phyloP scores from a whole-genome alignment of 2,329 filamentous ascomycete genomes.

The Pyricularia pennisetigena region DNA sequence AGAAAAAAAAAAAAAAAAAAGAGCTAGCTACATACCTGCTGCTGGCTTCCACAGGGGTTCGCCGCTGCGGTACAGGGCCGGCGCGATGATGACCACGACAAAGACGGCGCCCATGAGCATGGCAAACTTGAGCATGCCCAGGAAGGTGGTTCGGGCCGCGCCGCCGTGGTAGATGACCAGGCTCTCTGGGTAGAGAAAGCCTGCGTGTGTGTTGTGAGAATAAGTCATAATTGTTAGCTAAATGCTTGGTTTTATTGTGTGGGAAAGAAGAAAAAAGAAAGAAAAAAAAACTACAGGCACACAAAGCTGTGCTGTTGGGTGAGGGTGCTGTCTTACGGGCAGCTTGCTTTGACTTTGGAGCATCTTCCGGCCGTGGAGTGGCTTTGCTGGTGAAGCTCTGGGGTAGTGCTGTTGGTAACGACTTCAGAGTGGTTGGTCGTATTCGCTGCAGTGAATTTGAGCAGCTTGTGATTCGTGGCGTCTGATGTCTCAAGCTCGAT shows the following conservation, averaged over 20 bases:
- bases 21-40: conserved; percentile 22
- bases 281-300: not conserved
- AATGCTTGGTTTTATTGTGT: no score
- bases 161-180: conserved; percentile 71
- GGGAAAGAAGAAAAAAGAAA: not conserved
- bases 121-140: conserved; percentile 62
- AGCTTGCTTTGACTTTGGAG: not conserved
- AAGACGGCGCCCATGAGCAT: conserved; percentile 60
- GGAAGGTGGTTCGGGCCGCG: conserved; percentile 52
- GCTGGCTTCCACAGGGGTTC: conserved; percentile 23
- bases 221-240: no score
- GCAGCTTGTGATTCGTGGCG: not conserved
- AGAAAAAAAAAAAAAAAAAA: no score
- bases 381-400: not conserved
- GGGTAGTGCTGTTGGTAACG: not conserved
- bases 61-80: conserved; percentile 38
- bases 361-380: not conserved
- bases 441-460: not conserved
- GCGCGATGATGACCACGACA: conserved; percentile 54
- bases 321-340: not conserved
- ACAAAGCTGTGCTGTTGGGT: not conserved
- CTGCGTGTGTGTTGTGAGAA: not conserved
- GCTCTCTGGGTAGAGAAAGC: conserved; percentile 40
- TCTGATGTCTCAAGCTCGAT: not conserved
- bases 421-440: not conserved